phyloP scores from a whole-genome alignment of 495 filamentous ascomycete genomes.

The Talaromyces wortmannii region DNA sequence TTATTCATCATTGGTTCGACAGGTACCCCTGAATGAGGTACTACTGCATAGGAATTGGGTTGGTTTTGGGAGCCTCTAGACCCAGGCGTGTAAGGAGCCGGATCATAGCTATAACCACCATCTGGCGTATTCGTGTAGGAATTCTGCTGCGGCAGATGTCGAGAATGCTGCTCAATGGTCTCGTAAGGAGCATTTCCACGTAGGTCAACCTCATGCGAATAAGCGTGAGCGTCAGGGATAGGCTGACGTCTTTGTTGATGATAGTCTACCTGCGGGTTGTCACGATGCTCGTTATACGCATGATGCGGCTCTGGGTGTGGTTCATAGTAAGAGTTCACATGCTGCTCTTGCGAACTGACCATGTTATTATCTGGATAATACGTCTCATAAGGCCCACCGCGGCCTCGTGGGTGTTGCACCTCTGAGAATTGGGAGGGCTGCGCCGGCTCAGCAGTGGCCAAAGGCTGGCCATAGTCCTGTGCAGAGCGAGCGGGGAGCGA shows the following conservation, averaged over 20 bases:
- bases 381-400: not conserved
- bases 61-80: not conserved
- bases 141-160: not conserved
- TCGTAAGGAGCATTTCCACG: not conserved
- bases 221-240: not conserved
- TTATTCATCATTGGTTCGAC: slow-evolving; percentile 2
- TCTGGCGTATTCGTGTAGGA: not conserved
- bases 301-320: not conserved
- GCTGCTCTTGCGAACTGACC: not conserved
- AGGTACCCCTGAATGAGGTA: not conserved
- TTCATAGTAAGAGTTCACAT: not conserved
- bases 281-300: not conserved
- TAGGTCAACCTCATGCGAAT: not conserved
- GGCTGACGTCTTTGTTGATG: not conserved
- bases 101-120: slow-evolving; percentile 11
- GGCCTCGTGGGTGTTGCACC: not conserved
- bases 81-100: slow-evolving; percentile 14
- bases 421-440: slow-evolving; percentile 15
- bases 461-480: slow-evolving; percentile 7
- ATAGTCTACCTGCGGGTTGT: not conserved
- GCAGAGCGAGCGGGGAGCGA: slow-evolving; percentile 13
- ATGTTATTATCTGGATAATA: not conserved
- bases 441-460: slow-evolving; percentile 3
- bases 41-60: not conserved
- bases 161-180: not conserved